Base-by-base conservation (phyloP, 192 early-diverging fungal genomes). In the Lunasporangiospora selenospora region DNA sequence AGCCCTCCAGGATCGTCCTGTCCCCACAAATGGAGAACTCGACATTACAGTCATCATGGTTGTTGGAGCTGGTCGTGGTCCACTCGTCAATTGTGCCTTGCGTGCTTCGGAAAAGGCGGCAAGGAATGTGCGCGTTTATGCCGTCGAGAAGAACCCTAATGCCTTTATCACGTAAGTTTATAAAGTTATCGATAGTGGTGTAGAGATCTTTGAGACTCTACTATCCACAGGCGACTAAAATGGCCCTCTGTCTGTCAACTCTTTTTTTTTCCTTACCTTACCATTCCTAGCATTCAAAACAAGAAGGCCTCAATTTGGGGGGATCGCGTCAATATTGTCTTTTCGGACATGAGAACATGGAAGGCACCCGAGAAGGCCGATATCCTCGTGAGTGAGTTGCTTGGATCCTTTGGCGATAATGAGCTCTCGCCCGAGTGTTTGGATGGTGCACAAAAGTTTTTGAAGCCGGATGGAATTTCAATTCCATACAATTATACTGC, bases 401-500 rank as follows among this genome's bases (percentile, higher is more conserved):
- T 99, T 32, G 98, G 98, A 7, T 97, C 96, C 2, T 93, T 99
- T 83, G 98, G 96, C 48, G 97, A 99, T 77, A 99, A 99, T 77
- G 96, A 99, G 71, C 86, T 99, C 16, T 95, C 98, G n/a, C 98
- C 98, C 9, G 98, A 99, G 76, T 99, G 95, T 62, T 81, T 99
- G 18, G 93, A 95, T 77, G 94, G 90, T 11, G 96, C 96, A 2
- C 89, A 93, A 61, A 80, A 83, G 31, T 84, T 98, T 39, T 77
- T 88, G 44, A 88, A 91, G 78, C 58, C 75, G 6, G 81, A 79
- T 44, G 96, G 97, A 26, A 91, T 98, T 29, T 96, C 93, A 27
- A 98, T 99, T 46, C 98, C 98, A 6, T 77, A 84, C 31, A 76
- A 77, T 19, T 99, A 98, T 78, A 89, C 92, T 0, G 76, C 95